Evolutionary conservation across 768 basidiomycete genomes (phyloP).

Genomic region (Tricholoma furcatifolium): DNA sequence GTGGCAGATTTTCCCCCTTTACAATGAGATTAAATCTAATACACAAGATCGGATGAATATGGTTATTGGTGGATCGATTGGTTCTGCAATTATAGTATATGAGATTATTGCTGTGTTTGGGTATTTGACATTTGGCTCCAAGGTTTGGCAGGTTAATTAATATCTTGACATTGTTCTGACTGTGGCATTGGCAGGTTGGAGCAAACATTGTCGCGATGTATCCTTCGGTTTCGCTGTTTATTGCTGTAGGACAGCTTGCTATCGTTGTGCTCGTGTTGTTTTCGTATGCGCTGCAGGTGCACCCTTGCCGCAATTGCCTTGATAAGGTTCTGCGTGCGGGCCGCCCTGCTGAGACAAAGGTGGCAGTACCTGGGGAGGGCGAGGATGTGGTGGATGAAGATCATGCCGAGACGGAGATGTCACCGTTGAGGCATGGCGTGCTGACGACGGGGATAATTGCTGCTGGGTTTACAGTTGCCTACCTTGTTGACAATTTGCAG

Average conservation of each 20-base stretch:
- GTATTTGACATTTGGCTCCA: conserved; percentile 91
- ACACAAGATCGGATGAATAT: conserved; percentile 82
- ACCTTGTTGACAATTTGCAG: conserved; percentile 74
- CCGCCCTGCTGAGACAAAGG: conserved; percentile 27
- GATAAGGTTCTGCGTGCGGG: conserved; percentile 79
- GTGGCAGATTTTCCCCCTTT: conserved; percentile 86
- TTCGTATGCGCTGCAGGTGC: conserved; percentile 92
- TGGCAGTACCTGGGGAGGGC: conserved; percentile 35
- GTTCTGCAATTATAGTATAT: conserved; percentile 79
- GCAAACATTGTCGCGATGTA: conserved; percentile 96
- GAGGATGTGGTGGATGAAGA: conserved; percentile 52
- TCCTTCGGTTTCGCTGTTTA: conserved; percentile 84
- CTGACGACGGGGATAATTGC: conserved; percentile 68
- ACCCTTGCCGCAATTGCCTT: conserved; percentile 88
- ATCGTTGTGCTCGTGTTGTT: conserved; percentile 90
- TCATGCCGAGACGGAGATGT: conserved; percentile 61
- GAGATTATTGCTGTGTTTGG: conserved; percentile 87
- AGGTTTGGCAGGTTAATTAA: conserved; percentile 39
- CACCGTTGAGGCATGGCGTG: conserved; percentile 60
- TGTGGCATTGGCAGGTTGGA: conserved; percentile 55
- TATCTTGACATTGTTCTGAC: background rate
- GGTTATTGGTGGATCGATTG: conserved; percentile 87
- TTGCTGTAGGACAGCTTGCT: conserved; percentile 90
- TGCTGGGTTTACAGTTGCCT: conserved; percentile 70
- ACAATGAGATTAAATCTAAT: conserved; percentile 85